A percentile compares a stretch with the other conserved stretches of the same genome.
phyloP scores from a whole-genome alignment of 805 yeast genomes.

The Suhomyces pyralidae region DNA sequence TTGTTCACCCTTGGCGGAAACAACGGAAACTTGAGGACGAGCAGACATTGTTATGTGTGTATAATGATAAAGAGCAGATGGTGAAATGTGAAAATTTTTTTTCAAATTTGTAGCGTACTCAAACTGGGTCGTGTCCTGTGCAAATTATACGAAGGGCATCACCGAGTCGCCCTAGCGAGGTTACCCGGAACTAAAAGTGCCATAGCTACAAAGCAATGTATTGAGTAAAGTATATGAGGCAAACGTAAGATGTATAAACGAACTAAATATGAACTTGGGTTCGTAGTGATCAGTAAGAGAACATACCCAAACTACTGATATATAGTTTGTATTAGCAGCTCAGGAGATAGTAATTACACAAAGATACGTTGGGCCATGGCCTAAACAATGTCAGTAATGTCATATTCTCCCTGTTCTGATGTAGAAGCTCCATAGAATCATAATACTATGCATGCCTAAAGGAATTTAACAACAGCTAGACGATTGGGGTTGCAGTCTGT shows the following conservation, averaged over 20 bases:
- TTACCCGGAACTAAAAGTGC: constrained; percentile 9
- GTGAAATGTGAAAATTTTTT: constrained; percentile 13
- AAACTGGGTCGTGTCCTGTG: constrained; percentile 5
- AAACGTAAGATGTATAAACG: neutral
- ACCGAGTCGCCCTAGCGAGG: neutral
- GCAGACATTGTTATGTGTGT: constrained; percentile 42
- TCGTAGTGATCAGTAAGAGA: neutral
- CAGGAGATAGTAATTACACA: neutral
- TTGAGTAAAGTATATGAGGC: neutral
- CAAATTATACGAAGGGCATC: neutral
- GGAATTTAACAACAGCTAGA: constrained; percentile 26
- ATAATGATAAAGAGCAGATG: constrained; percentile 18
- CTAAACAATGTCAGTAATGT: neutral
- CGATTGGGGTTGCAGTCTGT: constrained; percentile 18
- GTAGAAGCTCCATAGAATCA: neutral
- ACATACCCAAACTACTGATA: neutral
- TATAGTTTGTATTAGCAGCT: neutral
- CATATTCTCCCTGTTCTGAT: neutral
- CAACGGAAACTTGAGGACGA: constrained; percentile 97
- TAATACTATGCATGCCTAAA: neutral
- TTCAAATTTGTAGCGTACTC: neutral
- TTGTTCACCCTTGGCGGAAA: constrained; percentile 83
- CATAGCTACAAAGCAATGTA: neutral
- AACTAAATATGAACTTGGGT: neutral
- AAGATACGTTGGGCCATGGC: neutral